phyloP scores from a whole-genome alignment of 768 basidiomycete genomes.

The Steccherinum ochraceum region DNA sequence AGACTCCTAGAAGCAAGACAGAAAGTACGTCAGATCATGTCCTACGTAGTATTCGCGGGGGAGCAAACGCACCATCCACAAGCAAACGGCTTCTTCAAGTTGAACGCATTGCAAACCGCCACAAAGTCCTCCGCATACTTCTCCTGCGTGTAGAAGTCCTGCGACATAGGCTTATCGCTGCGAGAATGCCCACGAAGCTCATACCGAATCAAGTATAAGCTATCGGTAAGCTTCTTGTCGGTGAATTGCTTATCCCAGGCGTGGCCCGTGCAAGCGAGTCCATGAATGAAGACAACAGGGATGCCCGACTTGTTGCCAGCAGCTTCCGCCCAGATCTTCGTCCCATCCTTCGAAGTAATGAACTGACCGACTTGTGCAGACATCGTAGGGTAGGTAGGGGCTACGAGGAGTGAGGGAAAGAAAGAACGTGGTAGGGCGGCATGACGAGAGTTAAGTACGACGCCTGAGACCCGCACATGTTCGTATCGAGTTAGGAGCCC shows the following conservation, averaged over 20 bases:
- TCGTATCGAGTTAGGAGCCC: no score
- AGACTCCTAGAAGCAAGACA: conserved; percentile 12
- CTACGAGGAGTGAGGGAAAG: no score
- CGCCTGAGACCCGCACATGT: no score
- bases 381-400: no score
- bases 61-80: conserved; percentile 16
- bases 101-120: conserved; percentile 21
- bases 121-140: conserved; percentile 24
- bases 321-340: conserved; percentile 33
- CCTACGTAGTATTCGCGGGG: background rate
- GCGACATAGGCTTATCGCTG: conserved; percentile 17
- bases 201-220: conserved; percentile 26
- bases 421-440: no score
- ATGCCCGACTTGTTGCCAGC: conserved; percentile 31
- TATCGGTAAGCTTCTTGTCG: conserved; percentile 22
- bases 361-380: background rate
- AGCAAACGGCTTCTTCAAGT: conserved; percentile 15
- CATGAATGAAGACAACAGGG: conserved; percentile 36
- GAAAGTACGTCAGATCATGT: background rate
- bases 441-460: no score
- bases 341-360: conserved; percentile 33
- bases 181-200: conserved; percentile 27
- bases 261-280: conserved; percentile 28
- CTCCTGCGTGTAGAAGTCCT: conserved; percentile 16
- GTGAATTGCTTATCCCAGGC: conserved; percentile 34